Percentiles rank a stretch among this genome's conserved stretches.
These are phyloP conservation scores for Colletotrichum cereale DNA, from an alignment of 2,329 filamentous ascomycete species.

Conservation along the genomic window DNA sequence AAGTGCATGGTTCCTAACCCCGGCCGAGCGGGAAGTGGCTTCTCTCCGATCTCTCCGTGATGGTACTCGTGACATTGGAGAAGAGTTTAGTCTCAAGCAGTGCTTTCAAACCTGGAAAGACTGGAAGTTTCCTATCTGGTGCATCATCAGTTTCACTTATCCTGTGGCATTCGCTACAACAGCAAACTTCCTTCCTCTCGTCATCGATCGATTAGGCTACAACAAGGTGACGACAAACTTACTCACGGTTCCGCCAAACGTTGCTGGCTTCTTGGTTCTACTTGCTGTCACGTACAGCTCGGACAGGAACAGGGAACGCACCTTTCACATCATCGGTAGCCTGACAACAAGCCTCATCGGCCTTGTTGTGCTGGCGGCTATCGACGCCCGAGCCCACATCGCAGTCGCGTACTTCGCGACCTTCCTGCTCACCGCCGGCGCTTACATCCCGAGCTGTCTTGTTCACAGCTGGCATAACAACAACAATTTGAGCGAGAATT, in stretches of 20 bases:
- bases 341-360: constrained; percentile 50
- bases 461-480: constrained; percentile 63
- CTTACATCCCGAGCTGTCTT: constrained; percentile 62
- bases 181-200: constrained; percentile 62
- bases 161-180: constrained; percentile 57
- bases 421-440: constrained; percentile 61
- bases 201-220: constrained; percentile 59
- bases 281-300: constrained; percentile 58
- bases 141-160: constrained; percentile 60
- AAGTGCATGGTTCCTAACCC: constrained; percentile 59
- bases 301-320: constrained; percentile 59
- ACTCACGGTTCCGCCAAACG: constrained; percentile 47
- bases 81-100: constrained; percentile 53
- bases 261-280: constrained; percentile 60
- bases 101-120: constrained; percentile 57
- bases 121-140: constrained; percentile 56
- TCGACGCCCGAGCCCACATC: constrained; percentile 48
- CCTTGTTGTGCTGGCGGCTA: constrained; percentile 60
- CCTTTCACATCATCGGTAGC: constrained; percentile 60
- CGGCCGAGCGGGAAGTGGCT: constrained; percentile 58
- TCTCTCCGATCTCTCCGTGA: constrained; percentile 58
- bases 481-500: constrained; percentile 58
- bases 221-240: constrained; percentile 60
- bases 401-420: constrained; percentile 63
- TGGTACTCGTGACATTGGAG: constrained; percentile 54